Evolutionary conservation across 1,139 yeast species (phyloP), one percentile per base, ranked within the genome.

Genomic region (Hansenula lynferdii): DNA sequence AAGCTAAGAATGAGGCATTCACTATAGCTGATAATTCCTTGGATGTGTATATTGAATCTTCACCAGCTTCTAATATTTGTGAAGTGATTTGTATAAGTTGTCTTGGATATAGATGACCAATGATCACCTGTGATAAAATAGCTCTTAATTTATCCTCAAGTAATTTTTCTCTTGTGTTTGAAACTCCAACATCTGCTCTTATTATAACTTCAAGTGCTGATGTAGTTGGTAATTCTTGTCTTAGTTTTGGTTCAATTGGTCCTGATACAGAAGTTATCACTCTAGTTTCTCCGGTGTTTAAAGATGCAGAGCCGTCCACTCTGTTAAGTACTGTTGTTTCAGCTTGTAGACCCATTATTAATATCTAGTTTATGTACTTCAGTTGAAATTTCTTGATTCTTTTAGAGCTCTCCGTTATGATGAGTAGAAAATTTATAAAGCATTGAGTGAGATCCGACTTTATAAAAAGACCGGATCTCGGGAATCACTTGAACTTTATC

Each of bases 71-170:
- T 36, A 87, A 61, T 36, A 89, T 70, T 60, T 92, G 98, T n/a
- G 85, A 79, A 21, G 85, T 92, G 4, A 92, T 70, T 56, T 89
- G 97, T 28, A 92, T 78, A 37, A 89, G 69, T 49, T 87, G 89
- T 42, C 96, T 71, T 1, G 98, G 97, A 55, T 85, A 82, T 45
- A 76, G 65, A 43, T 74, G 72, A n/a, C 85, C 69, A 21, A 82
- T 66, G 2, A 92, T 72, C 8, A 79, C 69, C 7, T 82, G 69
- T 24, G 79, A 73, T 28, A 90, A 57, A 3, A 86, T 73, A 5
- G 78, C 64, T 38, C 82, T 69, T 28, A 94, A 55, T 48, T 81
- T 77, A 49, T 83, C 89, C 53, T 85, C 96, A 31, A 92, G 53
- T 2, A 79, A 63, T 43, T 81, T 80, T 54, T 92, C 97, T 52